These are phyloP conservation scores for Pyrenochaeta sp. DNA, from an alignment of 2,329 filamentous ascomycete genomes.

Conservation along the genomic window DNA sequence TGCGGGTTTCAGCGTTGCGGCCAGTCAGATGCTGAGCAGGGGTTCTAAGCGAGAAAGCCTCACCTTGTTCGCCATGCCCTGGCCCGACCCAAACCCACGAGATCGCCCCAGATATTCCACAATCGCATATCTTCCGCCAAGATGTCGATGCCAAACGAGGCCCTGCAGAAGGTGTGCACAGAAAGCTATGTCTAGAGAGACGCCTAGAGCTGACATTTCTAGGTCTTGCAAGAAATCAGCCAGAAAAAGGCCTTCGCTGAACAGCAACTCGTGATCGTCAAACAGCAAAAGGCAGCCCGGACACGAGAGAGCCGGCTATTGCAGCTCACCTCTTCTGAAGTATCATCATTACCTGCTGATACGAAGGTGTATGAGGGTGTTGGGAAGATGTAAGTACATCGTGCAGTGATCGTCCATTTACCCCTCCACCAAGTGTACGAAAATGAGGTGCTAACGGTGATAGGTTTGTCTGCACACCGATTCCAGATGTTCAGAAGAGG, in stretches of 20 bases:
- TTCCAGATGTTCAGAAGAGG: slow-evolving; percentile 76
- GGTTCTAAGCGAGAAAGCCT: slow-evolving; percentile 33
- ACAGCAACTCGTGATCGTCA: slow-evolving; percentile 89
- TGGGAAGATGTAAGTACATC: slow-evolving; percentile 81
- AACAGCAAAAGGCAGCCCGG: slow-evolving; percentile 83
- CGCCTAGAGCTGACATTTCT: neutral
- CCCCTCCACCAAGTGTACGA: neutral
- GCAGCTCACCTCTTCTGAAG: slow-evolving; percentile 84
- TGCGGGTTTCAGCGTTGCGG: slow-evolving; percentile 11
- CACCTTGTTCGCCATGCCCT: slow-evolving; percentile 21
- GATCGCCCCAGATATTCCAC: slow-evolving; percentile 7
- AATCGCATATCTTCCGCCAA: slow-evolving; percentile 37
- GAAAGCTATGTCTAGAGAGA: neutral
- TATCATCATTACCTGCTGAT: slow-evolving; percentile 75
- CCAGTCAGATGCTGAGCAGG: slow-evolving; percentile 28
- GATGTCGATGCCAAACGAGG: slow-evolving; percentile 95
- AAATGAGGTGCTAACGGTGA: neutral
- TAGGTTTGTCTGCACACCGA: slow-evolving; percentile 88
- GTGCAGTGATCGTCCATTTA: too few relatives aligned
- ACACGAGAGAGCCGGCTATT: slow-evolving; percentile 89
- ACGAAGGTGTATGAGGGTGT: slow-evolving; percentile 93
- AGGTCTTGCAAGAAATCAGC: slow-evolving; percentile 95
- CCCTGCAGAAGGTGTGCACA: slow-evolving; percentile 81
- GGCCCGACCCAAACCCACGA: slow-evolving; percentile 6
- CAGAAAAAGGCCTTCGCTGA: slow-evolving; percentile 86